Conservation (phyloP, 2,329 filamentous ascomycete species). For the Malbranchea zuffiana region DNA sequence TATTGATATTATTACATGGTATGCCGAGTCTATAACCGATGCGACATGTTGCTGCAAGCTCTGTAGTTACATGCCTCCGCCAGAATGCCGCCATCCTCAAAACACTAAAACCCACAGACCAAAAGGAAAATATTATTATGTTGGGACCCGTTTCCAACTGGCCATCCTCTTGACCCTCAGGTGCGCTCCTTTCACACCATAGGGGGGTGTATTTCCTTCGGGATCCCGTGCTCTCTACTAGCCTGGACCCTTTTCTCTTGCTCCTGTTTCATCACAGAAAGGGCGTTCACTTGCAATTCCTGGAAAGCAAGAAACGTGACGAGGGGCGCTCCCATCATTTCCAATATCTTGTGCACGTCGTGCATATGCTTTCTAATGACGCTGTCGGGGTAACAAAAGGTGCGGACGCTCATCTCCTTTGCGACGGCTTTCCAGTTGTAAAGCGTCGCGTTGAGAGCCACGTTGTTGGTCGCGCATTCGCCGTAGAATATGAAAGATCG, state of each 20-base stretch:
- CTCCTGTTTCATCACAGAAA: slow-evolving; percentile 26
- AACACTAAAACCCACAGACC: too few species aligned
- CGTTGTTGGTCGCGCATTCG: slow-evolving; percentile 28
- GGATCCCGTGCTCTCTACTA: slow-evolving; percentile 11
- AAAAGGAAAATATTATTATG: too few species aligned
- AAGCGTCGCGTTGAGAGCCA: slow-evolving; percentile 37
- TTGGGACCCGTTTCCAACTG: too few species aligned
- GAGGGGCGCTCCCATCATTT: slow-evolving; percentile 38
- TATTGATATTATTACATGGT: too few species aligned
- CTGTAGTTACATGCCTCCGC: too few species aligned
- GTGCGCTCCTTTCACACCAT: slow-evolving; percentile 5
- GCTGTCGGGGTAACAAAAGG: slow-evolving; percentile 41
- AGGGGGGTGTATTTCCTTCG: slow-evolving; percentile 11
- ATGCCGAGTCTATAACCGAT: too few species aligned
- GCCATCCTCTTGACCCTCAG: too few species aligned
- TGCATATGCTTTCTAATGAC: slow-evolving; percentile 40
- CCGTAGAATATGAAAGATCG: slow-evolving; percentile 38
- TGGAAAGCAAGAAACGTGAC: slow-evolving; percentile 32
- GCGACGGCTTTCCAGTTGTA: slow-evolving; percentile 40
- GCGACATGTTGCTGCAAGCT: too few species aligned
- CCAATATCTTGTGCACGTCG: slow-evolving; percentile 39
- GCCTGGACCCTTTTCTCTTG: slow-evolving; percentile 16
- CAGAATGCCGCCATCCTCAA: too few species aligned
- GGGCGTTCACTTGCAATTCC: slow-evolving; percentile 26
- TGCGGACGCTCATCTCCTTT: slow-evolving; percentile 39